Evolutionary conservation across 176 grass and related monocot species (phyloP).

Genomic region (Musa beccarii): DNA sequence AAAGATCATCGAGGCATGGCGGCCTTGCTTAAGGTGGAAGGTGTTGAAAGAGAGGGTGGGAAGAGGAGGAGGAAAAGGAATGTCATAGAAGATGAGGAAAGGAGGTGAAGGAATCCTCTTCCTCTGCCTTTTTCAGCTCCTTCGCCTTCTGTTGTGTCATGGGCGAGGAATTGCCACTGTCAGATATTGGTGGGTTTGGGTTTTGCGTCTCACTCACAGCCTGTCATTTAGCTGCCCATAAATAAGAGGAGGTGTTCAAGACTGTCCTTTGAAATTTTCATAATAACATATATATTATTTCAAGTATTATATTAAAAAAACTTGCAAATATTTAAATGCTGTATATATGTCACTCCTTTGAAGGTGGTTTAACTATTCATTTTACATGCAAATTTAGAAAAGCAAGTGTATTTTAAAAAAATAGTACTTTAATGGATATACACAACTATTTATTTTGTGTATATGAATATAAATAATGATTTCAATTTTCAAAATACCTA

Average conservation of each 20-base stretch:
- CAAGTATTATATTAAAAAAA: too few relatives aligned
- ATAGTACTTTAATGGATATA: too few relatives aligned
- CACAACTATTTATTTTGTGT: too few relatives aligned
- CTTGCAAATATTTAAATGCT: too few relatives aligned
- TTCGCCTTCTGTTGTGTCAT: not conserved
- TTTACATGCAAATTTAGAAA: too few relatives aligned
- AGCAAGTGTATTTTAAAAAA: too few relatives aligned
- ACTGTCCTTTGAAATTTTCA: too few relatives aligned
- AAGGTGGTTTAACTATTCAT: too few relatives aligned
- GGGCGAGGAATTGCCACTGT: not conserved
- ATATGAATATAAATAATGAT: too few relatives aligned
- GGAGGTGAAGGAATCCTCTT: not conserved
- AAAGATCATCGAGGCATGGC: not conserved
- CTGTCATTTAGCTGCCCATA: not conserved
- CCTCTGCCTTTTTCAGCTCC: slow-evolving; percentile 1
- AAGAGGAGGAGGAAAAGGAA: not conserved
- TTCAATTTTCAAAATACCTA: too few relatives aligned
- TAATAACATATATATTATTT: too few relatives aligned
- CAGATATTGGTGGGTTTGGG: not conserved
- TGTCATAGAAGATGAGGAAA: not conserved
- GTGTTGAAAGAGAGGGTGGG: not conserved
- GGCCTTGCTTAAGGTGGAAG: not conserved
- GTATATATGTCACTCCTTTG: too few relatives aligned
- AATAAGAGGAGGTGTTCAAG: not conserved
- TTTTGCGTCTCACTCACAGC: slow-evolving; percentile 5